Evolutionary conservation across 2,329 filamentous ascomycete genomes (phyloP).

Genomic region (Acrocalymma vagum): DNA sequence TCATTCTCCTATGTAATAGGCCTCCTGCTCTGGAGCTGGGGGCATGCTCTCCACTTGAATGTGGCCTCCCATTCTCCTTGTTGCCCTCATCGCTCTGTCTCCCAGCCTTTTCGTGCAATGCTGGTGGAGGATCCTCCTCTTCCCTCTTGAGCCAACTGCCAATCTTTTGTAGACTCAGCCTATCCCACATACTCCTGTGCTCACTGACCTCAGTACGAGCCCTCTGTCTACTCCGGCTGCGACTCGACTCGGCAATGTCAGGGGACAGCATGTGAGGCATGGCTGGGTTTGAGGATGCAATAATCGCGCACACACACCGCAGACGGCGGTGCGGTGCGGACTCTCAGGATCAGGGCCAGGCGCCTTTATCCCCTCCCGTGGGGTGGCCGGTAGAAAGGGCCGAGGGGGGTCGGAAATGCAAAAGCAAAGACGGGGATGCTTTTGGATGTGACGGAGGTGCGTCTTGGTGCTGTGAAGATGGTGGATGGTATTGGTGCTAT

Average conservation of each 20-base stretch:
- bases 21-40: constrained; percentile 18
- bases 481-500: constrained; percentile 34
- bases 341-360: constrained; percentile 22
- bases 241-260: constrained; percentile 36
- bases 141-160: constrained; percentile 52
- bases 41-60: constrained; percentile 39
- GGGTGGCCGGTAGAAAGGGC: constrained; percentile 9
- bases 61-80: constrained; percentile 45
- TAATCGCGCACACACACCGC: constrained; percentile 23
- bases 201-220: constrained; percentile 43
- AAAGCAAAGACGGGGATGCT: constrained; percentile 15
- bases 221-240: constrained; percentile 40
- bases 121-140: constrained; percentile 38
- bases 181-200: constrained; percentile 47
- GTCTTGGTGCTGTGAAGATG: constrained; percentile 20
- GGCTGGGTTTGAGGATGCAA: constrained; percentile 6
- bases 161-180: constrained; percentile 49
- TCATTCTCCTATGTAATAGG: constrained; percentile 34
- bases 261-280: constrained; percentile 39
- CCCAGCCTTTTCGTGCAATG: constrained; percentile 17
- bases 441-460: constrained; percentile 9
- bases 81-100: constrained; percentile 17
- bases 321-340: constrained; percentile 22
- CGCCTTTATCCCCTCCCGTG: constrained; percentile 21
- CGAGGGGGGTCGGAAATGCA: constrained; percentile 1